Conservation (phyloP, 192 early-diverging fungal genomes). For the Gryganskiella cystojenkinii region DNA sequence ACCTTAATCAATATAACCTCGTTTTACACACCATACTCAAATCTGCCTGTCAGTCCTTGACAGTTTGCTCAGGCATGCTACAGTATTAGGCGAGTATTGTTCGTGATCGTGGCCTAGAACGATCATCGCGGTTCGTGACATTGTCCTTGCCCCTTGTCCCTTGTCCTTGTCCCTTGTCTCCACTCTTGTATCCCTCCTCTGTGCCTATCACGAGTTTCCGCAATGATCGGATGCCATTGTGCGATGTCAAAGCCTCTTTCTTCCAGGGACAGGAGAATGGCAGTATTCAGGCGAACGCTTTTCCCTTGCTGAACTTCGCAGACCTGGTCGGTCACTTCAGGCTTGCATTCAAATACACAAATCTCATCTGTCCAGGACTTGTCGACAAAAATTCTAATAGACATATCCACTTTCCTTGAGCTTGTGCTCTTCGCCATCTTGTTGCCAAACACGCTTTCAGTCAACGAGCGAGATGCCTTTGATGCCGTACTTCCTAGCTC, state of each 20-base stretch:
- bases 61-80: too few species aligned
- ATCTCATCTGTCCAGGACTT: conserved; percentile 13
- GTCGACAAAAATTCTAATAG: conserved; percentile 11
- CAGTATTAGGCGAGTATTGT: too few species aligned
- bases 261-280: conserved; percentile 10
- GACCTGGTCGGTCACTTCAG: conserved; percentile 8
- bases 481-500: conserved; percentile 11
- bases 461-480: background rate
- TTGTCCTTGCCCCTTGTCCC: too few species aligned
- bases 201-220: conserved; percentile 20
- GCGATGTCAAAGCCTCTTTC: conserved; percentile 5
- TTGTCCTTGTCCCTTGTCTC: too few species aligned
- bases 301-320: conserved; percentile 9
- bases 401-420: conserved; percentile 16
- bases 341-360: conserved; percentile 9
- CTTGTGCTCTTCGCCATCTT: conserved; percentile 5
- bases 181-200: too few species aligned
- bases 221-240: conserved; percentile 16
- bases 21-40: too few species aligned
- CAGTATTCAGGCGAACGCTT: conserved; percentile 14
- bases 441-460: conserved; percentile 12
- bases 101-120: too few species aligned
- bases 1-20: too few species aligned
- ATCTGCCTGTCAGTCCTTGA: too few species aligned
- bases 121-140: too few species aligned